Evolutionary conservation across 495 filamentous ascomycete species (phyloP).

Genomic region (Penicillium coprophilum): DNA sequence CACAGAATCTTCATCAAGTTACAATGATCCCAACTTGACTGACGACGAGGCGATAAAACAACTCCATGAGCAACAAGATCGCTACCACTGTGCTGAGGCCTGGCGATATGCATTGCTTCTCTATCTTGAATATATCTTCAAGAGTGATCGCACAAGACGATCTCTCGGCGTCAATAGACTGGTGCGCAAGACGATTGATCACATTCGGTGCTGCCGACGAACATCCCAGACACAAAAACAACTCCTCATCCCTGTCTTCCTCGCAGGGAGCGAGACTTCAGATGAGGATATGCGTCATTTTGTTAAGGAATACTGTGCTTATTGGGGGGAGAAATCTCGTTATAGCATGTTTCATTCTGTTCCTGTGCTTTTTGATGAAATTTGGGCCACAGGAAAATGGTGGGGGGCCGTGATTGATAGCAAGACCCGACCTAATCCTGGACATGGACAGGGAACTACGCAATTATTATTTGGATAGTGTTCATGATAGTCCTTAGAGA

Average conservation of each 20-base stretch:
- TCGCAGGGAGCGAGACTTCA: conserved; percentile 30
- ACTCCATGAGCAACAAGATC: conserved; percentile 28
- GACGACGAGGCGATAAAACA: conserved; percentile 14
- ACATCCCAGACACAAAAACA: conserved; percentile 27
- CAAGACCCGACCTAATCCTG: conserved; percentile 8
- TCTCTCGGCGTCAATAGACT: background rate
- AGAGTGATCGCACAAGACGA: conserved; percentile 12
- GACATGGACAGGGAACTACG: background rate
- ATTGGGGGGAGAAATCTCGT: conserved; percentile 12
- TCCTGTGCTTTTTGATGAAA: conserved; percentile 17
- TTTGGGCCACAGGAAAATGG: conserved; percentile 17
- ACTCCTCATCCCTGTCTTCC: conserved; percentile 28
- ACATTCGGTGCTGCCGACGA: conserved; percentile 28
- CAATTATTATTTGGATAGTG: conserved; percentile 1
- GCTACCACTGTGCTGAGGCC: conserved; percentile 32
- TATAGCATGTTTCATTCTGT: conserved; percentile 30
- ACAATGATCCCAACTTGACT: background rate
- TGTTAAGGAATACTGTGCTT: conserved; percentile 22
- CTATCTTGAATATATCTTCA: conserved; percentile 31
- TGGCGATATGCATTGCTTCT: conserved; percentile 32
- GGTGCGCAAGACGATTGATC: conserved; percentile 20
- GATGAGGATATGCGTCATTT: conserved; percentile 22
- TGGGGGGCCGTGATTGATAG: conserved; percentile 19
- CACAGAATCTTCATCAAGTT: background rate
- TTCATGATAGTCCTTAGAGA: background rate